phyloP scores from a whole-genome alignment of 495 filamentous ascomycete species.

The Tuber borchii region DNA sequence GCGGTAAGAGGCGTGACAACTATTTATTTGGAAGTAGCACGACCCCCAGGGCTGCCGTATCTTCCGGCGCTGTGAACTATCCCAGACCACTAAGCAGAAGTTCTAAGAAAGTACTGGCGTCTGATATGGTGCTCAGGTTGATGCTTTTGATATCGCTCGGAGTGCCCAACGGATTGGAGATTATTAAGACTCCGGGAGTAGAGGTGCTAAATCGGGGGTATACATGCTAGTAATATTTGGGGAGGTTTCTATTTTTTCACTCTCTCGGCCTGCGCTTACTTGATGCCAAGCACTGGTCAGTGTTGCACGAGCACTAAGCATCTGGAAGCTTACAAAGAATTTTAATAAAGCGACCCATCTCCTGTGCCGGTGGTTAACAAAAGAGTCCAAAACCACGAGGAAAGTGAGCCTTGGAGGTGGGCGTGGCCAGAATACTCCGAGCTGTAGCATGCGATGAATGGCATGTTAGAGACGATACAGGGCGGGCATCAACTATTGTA shows the following conservation, averaged over 20 bases:
- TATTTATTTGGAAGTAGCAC: neutral
- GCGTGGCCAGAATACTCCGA: neutral
- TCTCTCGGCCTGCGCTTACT: neutral
- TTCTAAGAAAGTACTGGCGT: neutral
- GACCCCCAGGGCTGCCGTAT: neutral
- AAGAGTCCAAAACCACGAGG: conserved; percentile 8
- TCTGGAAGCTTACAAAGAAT: neutral
- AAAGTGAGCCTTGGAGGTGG: conserved; percentile 14
- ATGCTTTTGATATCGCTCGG: neutral
- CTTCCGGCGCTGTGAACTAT: neutral
- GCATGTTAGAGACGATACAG: neutral
- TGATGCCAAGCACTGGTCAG: neutral
- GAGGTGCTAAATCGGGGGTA: neutral
- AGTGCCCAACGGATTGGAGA: neutral
- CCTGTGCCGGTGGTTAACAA: neutral
- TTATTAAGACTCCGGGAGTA: neutral
- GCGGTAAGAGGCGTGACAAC: neutral
- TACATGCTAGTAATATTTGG: neutral
- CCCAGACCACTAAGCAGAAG: neutral
- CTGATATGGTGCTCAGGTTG: neutral
- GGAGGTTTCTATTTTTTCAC: neutral
- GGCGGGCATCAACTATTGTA: neutral
- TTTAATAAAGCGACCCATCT: neutral
- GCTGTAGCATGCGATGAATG: neutral
- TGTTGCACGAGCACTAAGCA: neutral